These are phyloP conservation scores for Aureobasidium subglaciale DNA, from an alignment of 2,329 filamentous ascomycete species.

Conservation along the genomic window DNA sequence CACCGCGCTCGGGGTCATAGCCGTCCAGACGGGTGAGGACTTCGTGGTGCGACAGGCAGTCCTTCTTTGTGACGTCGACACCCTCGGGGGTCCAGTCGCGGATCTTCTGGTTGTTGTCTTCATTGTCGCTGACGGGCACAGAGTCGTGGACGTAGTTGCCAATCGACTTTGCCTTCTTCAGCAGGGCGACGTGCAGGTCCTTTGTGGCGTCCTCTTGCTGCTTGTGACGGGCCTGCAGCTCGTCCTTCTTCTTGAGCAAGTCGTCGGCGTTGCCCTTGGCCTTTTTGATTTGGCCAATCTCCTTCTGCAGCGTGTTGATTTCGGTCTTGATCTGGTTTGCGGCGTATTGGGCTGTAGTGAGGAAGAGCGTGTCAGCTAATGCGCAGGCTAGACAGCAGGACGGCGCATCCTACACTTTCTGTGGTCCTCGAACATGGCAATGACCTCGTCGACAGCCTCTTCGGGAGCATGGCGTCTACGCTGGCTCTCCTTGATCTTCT, in stretches of 20 bases:
- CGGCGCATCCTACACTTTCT: constrained; percentile 52
- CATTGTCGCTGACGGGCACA: constrained; percentile 75
- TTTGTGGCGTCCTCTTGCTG: constrained; percentile 64
- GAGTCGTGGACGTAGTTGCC: constrained; percentile 89
- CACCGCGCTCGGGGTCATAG: constrained; percentile 86
- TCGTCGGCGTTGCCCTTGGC: constrained; percentile 82
- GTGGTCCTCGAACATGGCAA: constrained; percentile 78
- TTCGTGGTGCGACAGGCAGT: constrained; percentile 86
- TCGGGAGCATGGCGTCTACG: constrained; percentile 71
- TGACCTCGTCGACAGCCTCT: constrained; percentile 84
- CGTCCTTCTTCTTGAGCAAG: constrained; percentile 68
- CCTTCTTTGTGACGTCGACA: constrained; percentile 64
- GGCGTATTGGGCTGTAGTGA: constrained; percentile 61
- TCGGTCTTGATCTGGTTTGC: constrained; percentile 73
- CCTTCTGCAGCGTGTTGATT: constrained; percentile 84
- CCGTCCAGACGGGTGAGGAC: constrained; percentile 81
- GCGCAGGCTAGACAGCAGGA: neutral
- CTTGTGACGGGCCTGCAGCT: constrained; percentile 77
- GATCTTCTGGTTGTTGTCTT: constrained; percentile 72
- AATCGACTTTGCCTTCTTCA: constrained; percentile 73
- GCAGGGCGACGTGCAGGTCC: constrained; percentile 67
- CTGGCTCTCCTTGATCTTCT: constrained; percentile 88
- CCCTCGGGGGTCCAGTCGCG: constrained; percentile 72
- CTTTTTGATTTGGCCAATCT: constrained; percentile 90
- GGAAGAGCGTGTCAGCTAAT: neutral